These are phyloP conservation scores for Arachnopeziza araneosa DNA, from an alignment of 2,329 filamentous ascomycete species.

Conservation along the genomic window DNA sequence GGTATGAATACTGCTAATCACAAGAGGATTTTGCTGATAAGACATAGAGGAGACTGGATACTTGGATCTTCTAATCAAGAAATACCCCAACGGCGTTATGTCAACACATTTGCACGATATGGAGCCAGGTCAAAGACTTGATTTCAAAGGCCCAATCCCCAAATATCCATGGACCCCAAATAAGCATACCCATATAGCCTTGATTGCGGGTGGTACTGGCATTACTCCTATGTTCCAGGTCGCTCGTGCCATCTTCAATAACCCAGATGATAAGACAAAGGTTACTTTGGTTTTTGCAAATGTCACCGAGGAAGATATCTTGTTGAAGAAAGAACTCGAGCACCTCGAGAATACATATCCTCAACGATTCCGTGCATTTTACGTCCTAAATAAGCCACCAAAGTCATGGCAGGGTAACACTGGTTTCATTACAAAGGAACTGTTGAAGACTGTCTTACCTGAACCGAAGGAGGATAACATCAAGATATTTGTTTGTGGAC, in stretches of 20 bases:
- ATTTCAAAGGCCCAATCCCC: constrained; percentile 91
- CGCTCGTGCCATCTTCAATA: constrained; percentile 84
- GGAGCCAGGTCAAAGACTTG: constrained; percentile 73
- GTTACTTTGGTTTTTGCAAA: constrained; percentile 95
- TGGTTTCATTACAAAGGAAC: constrained; percentile 82
- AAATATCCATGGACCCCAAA: constrained; percentile 89
- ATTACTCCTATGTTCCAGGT: constrained; percentile 99
- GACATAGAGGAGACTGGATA: constrained; percentile 64
- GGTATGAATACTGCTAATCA: constrained; percentile 36
- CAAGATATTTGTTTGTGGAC: constrained; percentile 95
- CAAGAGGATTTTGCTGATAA: constrained; percentile 12
- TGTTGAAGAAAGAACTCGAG: constrained; percentile 79
- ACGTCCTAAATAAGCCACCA: constrained; percentile 80
- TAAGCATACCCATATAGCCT: constrained; percentile 85
- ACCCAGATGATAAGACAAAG: constrained; percentile 95
- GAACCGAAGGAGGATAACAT: constrained; percentile 88
- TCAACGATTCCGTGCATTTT: constrained; percentile 91
- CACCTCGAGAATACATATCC: constrained; percentile 93
- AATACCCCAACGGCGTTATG: constrained; percentile 88
- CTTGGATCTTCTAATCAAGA: constrained; percentile 87
- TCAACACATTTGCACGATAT: constrained; percentile 81
- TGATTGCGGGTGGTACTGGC: constrained; percentile 91
- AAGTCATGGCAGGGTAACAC: constrained; percentile 71
- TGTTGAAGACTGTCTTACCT: constrained; percentile 90
- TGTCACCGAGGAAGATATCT: constrained; percentile 81